Evolutionary conservation across 2,329 filamentous ascomycete genomes (phyloP), one percentile per base, ranked within the genome.

Genomic region (Penicillium hordei): DNA sequence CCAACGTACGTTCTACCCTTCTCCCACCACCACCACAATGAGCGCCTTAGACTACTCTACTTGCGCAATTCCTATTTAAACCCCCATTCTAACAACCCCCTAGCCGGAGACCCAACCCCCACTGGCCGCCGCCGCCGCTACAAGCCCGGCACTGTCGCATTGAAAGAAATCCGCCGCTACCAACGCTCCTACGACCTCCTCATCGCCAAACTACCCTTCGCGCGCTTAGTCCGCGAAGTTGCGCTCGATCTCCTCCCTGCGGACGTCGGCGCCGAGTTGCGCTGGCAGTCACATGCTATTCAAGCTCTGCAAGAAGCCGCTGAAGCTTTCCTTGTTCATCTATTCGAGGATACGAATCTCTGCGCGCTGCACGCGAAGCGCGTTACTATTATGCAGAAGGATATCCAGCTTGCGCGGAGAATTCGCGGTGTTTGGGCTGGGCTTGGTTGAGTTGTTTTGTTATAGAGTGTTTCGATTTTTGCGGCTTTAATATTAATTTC

Each of bases 361-460:
- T 97, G 93, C 79, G 94, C 93, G 62, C 93, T 97, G 68, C 93
- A 97, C 78, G 94, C 93, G 61, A 97, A 96, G 81, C 84, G 93
- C 73, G 92, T 97, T 52, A 97, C 93, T 39, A 96, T 97, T 68
- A 93, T 96, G 90, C 92, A 94, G 77, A 96, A 96, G 79, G 94
- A 97, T 76, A 96, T 99, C 68, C 93, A 97, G 78, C 84, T 97
- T 60, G 93, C 93, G 21, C 81, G 90, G 69, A 80, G 90, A 65
- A 92, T 93, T 77, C 82, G 90, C 51, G 90, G 90, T 13, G 83
- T 87, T 45, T 93, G 89, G 89, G 89, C 87, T 46, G 89, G 89
- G 66, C 81, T 78, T 77, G 88, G 76, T 77, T 84, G 77, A 76
- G 38, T 23, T 39, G 15, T 8, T 19, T 17, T 33, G 12, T 33